Evolutionary conservation across 768 basidiomycete genomes (phyloP).

Genomic region (Scleroderma bovista): DNA sequence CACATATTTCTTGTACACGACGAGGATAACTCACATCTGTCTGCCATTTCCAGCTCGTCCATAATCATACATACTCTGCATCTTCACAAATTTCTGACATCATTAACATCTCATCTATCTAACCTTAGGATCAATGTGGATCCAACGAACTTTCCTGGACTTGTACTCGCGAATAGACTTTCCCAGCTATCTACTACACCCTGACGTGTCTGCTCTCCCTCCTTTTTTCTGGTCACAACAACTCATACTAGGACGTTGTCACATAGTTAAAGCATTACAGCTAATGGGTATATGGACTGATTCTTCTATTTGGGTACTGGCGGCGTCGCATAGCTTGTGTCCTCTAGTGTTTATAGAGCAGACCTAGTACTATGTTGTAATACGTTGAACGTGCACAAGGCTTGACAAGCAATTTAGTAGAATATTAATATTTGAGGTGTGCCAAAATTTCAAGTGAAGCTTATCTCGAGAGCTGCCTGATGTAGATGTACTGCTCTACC

Average conservation of each 20-base stretch:
- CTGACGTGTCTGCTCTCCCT: not conserved
- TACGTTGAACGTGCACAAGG: not conserved
- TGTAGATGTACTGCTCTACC: no score
- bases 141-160: not conserved
- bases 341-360: not conserved
- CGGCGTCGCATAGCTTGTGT: not conserved
- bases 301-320: not conserved
- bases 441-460: no score
- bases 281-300: slow-evolving; percentile 1
- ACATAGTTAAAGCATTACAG: not conserved
- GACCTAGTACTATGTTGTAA: not conserved
- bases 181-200: not conserved
- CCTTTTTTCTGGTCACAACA: not conserved
- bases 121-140: not conserved
- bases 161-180: not conserved
- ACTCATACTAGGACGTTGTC: slow-evolving; percentile 2
- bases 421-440: no score
- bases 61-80: slow-evolving; percentile 6
- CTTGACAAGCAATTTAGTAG: not conserved
- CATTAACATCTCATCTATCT: not conserved
- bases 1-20: not conserved
- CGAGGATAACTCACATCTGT: not conserved
- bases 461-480: no score
- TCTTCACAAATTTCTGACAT: not conserved
- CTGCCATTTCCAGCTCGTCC: slow-evolving; percentile 18